Base-by-base conservation (phyloP, 2,329 filamentous ascomycete genomes). In the Alternaria arbusti region DNA sequence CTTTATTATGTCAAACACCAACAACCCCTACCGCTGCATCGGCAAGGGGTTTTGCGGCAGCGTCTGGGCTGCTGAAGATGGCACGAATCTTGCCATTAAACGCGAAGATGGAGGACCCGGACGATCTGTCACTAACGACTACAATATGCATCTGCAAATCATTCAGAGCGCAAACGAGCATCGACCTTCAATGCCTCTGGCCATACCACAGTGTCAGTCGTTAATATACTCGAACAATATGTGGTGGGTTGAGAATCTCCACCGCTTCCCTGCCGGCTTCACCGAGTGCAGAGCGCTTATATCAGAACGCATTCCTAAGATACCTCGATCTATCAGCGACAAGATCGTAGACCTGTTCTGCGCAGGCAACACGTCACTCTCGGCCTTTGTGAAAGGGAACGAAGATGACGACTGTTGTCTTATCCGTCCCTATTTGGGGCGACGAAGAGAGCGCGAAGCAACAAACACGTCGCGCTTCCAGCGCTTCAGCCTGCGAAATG, bases 391-490 rank as follows among this genome's bases (percentile, higher is more conserved):
- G 5, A 69, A 67, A 40, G 46, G 12, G 15, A 71, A 70, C n/a
- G 5, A 25, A 20, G 64, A 61, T n/a, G 70, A 75, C 40, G 59
- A 80, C n/a, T 82, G 85, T 60, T 88, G 85, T 51, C 73, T 88
- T 0, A 71, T 86, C 11, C 81, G 86, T 1, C 79, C 81, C 0
- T 87, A 87, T 52, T 72, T 88, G 0, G 85, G 85, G 7, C 78
- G 80, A 22, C 63, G 65, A 1, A 40, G 61, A 8, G 47, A 40
- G 30, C 59, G 64, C 25, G 40, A 47, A 13, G 56, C 6, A 15
- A n/a, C 30, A 32, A 64, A 50, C 26, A 55, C 30, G 15, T 67
- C 66, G 17, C 61, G 59, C 22, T 78, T 75, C 54, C 47, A 57
- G 22, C 63, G 65, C 23, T 84, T 84, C 13, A 58, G 54, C 7